Evolutionary conservation across 2,329 filamentous ascomycete species (phyloP), one percentile per base, ranked within the genome.

Genomic region (Pseudocercospora macadamiae): DNA sequence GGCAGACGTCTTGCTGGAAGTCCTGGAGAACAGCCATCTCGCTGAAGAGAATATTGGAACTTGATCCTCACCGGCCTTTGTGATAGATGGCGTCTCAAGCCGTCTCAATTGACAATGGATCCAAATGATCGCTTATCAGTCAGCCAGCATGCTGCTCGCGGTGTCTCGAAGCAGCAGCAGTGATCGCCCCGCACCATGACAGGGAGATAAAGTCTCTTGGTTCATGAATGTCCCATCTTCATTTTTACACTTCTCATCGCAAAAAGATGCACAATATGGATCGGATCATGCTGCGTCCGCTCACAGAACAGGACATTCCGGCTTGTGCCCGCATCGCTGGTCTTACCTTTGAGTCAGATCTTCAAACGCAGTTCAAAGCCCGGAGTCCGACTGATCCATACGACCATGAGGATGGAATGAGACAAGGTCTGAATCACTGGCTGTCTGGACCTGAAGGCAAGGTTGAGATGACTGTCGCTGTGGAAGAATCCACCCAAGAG

Each of bases 321-420:
- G 9, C 34, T 10, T 53, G 51, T 23, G 51, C 51, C n/a, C 34
- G 4, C 18, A 16, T 53, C 32, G 51, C 51, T 19, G 51, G 51
- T 14, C 51, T 42, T 8, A 34, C 51, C 34, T 53, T 53, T 26
- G n/a, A 37, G n/a, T 26, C 19, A n/a, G 51, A 53, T 28, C 51
- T 32, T 26, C 51, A 53, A 42, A 53, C 51, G 16, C 51, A 53
- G 42, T 53, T 53, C 51, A 53, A 53, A 39, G 51, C 51, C 6
- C 21, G 21, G 16, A 36, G 37, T 14, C 51, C n/a, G 10, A 16
- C 3, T 1, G 16, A 53, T 18, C 51, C 51, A 3, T 53, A 53
- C 19, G 51, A 53, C n/a, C 51, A 53, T 14, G 51, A 37, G 25
- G 32, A 21, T 21, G 51, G 32, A 25, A 53, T 42, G 51, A 10